Evolutionary conservation across 805 yeast species (phyloP).

Genomic region (Yamadazyma takamatsuzukensis): DNA sequence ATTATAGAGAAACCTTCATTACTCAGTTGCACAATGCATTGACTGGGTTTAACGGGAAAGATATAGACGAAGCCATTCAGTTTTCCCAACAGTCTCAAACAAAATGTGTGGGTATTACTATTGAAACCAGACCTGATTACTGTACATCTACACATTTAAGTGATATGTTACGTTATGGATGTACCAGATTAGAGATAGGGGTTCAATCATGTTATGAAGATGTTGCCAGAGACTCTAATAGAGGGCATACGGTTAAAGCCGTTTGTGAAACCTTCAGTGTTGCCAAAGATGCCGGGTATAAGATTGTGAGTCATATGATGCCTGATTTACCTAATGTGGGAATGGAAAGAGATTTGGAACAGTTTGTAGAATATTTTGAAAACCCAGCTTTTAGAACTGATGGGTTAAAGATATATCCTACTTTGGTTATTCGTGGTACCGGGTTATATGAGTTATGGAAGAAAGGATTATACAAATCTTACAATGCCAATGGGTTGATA

Average conservation of each 20-base stretch:
- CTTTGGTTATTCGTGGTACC: slow-evolving; percentile 94
- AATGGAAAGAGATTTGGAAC: slow-evolving; percentile 95
- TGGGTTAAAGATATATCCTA: slow-evolving; percentile 93
- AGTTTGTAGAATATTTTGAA: slow-evolving; percentile 93
- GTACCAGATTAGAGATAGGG: slow-evolving; percentile 95
- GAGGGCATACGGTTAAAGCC: slow-evolving; percentile 96
- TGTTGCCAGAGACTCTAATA: slow-evolving; percentile 95
- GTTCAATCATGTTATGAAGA: slow-evolving; percentile 97
- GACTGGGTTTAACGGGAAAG: slow-evolving; percentile 84
- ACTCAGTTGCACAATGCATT: slow-evolving; percentile 90
- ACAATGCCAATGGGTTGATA: slow-evolving; percentile 89
- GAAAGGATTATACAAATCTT: slow-evolving; percentile 88
- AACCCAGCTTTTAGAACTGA: slow-evolving; percentile 97
- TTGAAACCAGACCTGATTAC: slow-evolving; percentile 97
- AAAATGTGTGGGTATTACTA: slow-evolving; percentile 97
- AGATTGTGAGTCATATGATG: slow-evolving; percentile 99
- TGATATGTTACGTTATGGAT: slow-evolving; percentile 94
- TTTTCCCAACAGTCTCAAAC: slow-evolving; percentile 93
- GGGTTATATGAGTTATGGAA: slow-evolving; percentile 98
- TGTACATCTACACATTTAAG: slow-evolving; percentile 93
- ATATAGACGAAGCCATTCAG: slow-evolving; percentile 84
- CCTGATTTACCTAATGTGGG: slow-evolving; percentile 99
- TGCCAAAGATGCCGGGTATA: slow-evolving; percentile 98
- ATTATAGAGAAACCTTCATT: slow-evolving; percentile 86
- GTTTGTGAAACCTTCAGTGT: slow-evolving; percentile 93